These are phyloP conservation scores for Pyrus bretschneideri DNA, from an alignment of 306 rosid genomes.

Conservation along the genomic window DNA sequence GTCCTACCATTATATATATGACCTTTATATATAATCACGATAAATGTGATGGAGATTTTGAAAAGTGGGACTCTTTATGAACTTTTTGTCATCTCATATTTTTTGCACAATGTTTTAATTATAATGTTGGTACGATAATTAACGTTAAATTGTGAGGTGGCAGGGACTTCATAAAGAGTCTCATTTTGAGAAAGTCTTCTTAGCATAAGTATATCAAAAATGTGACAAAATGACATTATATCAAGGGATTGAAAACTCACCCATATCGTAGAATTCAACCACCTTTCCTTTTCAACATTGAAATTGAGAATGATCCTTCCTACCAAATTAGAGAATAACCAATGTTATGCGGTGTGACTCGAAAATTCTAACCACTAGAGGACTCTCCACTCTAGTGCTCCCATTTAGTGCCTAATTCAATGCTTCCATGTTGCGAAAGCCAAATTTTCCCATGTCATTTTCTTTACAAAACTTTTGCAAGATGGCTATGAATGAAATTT, in stretches of 20 bases:
- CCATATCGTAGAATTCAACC: neutral
- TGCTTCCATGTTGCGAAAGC: neutral
- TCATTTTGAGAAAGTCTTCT: too few species aligned
- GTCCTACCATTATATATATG: too few species aligned
- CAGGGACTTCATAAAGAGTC: too few species aligned
- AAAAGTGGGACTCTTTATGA: too few species aligned
- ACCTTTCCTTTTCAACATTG: neutral
- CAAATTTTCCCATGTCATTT: neutral
- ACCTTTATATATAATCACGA: too few species aligned
- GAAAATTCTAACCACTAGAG: neutral
- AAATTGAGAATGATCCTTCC: neutral
- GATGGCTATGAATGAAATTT: neutral
- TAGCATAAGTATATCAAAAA: too few species aligned
- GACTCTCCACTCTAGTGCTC: neutral
- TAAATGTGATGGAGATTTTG: too few species aligned
- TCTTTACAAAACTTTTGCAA: neutral
- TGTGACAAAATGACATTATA: neutral
- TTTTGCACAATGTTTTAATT: accelerated
- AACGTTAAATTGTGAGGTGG: too few species aligned
- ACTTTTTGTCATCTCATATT: too few species aligned
- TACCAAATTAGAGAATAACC: neutral
- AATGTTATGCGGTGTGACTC: neutral
- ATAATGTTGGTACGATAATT: too few species aligned
- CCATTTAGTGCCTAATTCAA: neutral
- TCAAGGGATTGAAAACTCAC: neutral